Conservation (phyloP, 192 early-diverging fungal genomes). For the Piromyces finnis region DNA sequence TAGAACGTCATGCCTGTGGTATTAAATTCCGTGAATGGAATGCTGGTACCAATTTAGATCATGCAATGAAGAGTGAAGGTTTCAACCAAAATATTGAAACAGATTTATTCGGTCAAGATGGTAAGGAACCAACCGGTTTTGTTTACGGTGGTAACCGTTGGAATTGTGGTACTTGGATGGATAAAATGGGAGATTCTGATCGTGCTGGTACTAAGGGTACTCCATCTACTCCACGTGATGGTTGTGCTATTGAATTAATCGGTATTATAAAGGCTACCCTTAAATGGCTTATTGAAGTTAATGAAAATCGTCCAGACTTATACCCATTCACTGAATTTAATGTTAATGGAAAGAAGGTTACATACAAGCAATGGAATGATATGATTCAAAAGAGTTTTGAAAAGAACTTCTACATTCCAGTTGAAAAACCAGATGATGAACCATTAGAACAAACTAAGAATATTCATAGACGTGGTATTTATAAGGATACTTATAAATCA, state of each 20-base stretch:
- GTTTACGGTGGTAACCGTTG: slow-evolving; percentile 69
- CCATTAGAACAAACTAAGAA: slow-evolving; percentile 40
- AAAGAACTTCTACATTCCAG: slow-evolving; percentile 76
- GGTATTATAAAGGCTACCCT: slow-evolving; percentile 73
- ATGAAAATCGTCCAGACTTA: slow-evolving; percentile 6
- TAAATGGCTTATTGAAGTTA: slow-evolving; percentile 54
- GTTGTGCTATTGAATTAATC: slow-evolving; percentile 77
- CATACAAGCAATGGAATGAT: slow-evolving; percentile 60
- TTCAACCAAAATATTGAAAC: slow-evolving; percentile 54
- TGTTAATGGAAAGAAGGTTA: slow-evolving; percentile 21
- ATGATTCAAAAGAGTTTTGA: slow-evolving; percentile 72
- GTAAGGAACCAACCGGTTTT: slow-evolving; percentile 38
- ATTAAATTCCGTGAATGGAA: slow-evolving; percentile 91
- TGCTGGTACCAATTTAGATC: slow-evolving; percentile 71
- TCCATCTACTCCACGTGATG: slow-evolving; percentile 87
- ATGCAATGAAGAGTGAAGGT: slow-evolving; percentile 78
- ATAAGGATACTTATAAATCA: slow-evolving; percentile 72
- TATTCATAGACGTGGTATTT: slow-evolving; percentile 79
- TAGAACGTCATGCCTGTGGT: slow-evolving; percentile 76
- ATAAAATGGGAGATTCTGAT: slow-evolving; percentile 76
- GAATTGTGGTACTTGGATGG: slow-evolving; percentile 99
- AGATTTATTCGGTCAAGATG: slow-evolving; percentile 41
- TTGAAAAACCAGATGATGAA: slow-evolving; percentile 33
- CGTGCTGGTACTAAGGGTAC: slow-evolving; percentile 83
- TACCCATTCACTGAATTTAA: slow-evolving; percentile 23